Evolutionary conservation across 2,329 filamentous ascomycete species (phyloP).

Genomic region (Cordyceps militaris): DNA sequence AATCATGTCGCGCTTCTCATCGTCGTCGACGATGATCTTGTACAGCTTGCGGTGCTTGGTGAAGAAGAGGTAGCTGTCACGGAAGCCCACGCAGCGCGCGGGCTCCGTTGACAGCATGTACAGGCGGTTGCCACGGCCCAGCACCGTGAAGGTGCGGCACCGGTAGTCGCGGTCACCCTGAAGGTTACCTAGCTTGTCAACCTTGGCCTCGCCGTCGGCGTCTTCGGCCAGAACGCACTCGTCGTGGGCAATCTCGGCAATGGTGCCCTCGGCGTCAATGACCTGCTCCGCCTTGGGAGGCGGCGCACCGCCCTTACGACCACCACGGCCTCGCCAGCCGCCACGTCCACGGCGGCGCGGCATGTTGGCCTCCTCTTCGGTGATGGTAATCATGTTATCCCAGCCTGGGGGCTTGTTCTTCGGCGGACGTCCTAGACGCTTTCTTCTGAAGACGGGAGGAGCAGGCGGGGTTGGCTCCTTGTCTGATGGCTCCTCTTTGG

Average conservation of each 20-base stretch:
- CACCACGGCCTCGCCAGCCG: slow-evolving; percentile 64
- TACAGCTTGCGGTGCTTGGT: slow-evolving; percentile 93
- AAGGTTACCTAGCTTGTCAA: slow-evolving; percentile 81
- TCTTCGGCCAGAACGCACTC: slow-evolving; percentile 87
- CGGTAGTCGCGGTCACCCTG: slow-evolving; percentile 83
- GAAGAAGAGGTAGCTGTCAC: slow-evolving; percentile 98
- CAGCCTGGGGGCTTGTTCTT: slow-evolving; percentile 79
- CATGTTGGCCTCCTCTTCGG: slow-evolving; percentile 48
- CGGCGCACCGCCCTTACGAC: slow-evolving; percentile 59
- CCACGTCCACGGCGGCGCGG: slow-evolving; percentile 60
- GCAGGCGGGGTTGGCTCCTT: slow-evolving; percentile 51
- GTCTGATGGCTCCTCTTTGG: slow-evolving; percentile 29
- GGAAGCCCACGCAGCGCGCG: slow-evolving; percentile 90
- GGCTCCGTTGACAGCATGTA: slow-evolving; percentile 99
- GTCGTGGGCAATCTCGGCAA: slow-evolving; percentile 84
- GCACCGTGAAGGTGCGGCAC: slow-evolving; percentile 88
- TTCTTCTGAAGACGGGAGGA: slow-evolving; percentile 60
- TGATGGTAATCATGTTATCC: slow-evolving; percentile 55
- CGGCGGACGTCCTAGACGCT: slow-evolving; percentile 76
- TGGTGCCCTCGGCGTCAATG: slow-evolving; percentile 88
- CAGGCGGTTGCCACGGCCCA: slow-evolving; percentile 71
- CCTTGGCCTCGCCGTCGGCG: slow-evolving; percentile 82
- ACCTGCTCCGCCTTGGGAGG: slow-evolving; percentile 74
- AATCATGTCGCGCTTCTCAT: slow-evolving; percentile 96
- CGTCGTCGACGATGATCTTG: slow-evolving; percentile 96